Evolutionary conservation across 441 rosid genomes (phyloP).

Genomic region (Brassica balearica): DNA sequence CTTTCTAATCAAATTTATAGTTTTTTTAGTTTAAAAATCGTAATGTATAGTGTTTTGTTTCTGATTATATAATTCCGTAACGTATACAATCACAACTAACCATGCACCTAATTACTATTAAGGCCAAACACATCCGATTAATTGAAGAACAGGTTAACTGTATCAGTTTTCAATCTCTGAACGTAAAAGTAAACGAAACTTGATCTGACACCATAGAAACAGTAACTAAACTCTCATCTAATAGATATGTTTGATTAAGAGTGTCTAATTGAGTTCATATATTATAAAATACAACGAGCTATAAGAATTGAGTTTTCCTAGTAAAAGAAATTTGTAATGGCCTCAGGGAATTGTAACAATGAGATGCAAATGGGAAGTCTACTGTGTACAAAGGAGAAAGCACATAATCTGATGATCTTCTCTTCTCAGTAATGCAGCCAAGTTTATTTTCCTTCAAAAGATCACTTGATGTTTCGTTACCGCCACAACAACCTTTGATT

Average conservation of each 20-base stretch:
- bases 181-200: neutral
- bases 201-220: too few species aligned
- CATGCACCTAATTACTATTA: neutral
- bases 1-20: neutral
- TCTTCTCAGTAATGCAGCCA: conserved; percentile 52
- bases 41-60: neutral
- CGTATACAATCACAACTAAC: neutral
- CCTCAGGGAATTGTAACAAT: conserved; percentile 10
- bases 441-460: conserved; percentile 53
- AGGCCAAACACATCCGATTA: neutral
- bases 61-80: neutral
- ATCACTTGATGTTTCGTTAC: conserved; percentile 53
- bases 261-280: too few species aligned
- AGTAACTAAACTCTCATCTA: too few species aligned
- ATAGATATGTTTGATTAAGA: neutral
- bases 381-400: conserved; percentile 56
- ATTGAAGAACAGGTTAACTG: neutral
- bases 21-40: neutral
- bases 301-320: neutral
- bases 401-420: conserved; percentile 31
- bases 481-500: conserved; percentile 16
- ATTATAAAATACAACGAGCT: too few species aligned
- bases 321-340: neutral
- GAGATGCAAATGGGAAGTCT: conserved; percentile 58
- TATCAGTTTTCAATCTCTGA: neutral